These are phyloP conservation scores for Arctium minus DNA, from an alignment of 129 eudicot genomes.

Conservation along the genomic window DNA sequence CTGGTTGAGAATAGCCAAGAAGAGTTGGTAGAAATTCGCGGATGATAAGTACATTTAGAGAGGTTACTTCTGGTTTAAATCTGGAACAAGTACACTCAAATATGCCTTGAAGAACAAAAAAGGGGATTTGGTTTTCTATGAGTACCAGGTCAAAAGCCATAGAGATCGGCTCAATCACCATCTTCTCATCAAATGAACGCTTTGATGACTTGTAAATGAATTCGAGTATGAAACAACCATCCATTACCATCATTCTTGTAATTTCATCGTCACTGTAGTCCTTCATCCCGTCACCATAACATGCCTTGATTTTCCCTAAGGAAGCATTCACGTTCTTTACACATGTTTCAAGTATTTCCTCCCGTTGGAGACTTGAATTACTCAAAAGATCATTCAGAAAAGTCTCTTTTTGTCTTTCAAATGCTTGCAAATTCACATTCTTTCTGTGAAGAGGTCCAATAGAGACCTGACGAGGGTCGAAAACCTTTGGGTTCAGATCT, in stretches of 20 bases:
- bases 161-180: not conserved
- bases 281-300: not conserved
- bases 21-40: not conserved
- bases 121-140: not conserved
- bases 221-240: not conserved
- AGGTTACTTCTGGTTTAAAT: not conserved
- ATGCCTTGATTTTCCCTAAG: not conserved
- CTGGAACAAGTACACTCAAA: not conserved
- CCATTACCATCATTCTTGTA: not conserved
- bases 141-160: not conserved
- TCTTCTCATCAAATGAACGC: not conserved
- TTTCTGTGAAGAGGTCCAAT: not conserved
- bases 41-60: not conserved
- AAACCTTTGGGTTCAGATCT: not conserved
- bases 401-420: not conserved
- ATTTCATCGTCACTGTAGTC: not conserved
- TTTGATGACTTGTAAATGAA: not conserved
- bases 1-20: no score
- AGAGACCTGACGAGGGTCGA: not conserved
- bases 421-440: not conserved
- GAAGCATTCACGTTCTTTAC: not conserved
- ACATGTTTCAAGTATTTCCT: not conserved
- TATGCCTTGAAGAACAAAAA: not conserved
- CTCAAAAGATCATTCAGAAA: not conserved
- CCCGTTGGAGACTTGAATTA: not conserved